Evolutionary conservation across 805 yeast genomes (phyloP).

Genomic region (Wickerhamiella slavikovae): DNA sequence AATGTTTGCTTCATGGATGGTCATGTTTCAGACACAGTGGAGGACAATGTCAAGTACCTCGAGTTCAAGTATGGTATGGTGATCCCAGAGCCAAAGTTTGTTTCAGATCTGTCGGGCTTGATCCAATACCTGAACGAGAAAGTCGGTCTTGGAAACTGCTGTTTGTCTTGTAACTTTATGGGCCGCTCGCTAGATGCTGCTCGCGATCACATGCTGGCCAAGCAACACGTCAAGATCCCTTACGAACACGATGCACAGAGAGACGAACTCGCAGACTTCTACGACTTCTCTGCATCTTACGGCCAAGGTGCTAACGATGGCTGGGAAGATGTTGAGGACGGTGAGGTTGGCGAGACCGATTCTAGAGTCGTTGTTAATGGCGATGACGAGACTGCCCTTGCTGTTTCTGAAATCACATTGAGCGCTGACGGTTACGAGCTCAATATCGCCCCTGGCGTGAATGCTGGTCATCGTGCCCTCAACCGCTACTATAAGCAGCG

Average conservation of each 20-base stretch:
- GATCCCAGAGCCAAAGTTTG: constrained; percentile 60
- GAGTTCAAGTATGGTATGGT: constrained; percentile 62
- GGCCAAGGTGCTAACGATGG: constrained; percentile 18
- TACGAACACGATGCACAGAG: constrained; percentile 67
- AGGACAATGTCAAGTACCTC: constrained; percentile 56
- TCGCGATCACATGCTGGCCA: constrained; percentile 69
- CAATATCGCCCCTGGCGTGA: constrained; percentile 55
- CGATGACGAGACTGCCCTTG: constrained; percentile 3
- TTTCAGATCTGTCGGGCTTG: constrained; percentile 50
- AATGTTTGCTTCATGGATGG: constrained; percentile 25
- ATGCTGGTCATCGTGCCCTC: constrained; percentile 65
- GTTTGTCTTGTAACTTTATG: constrained; percentile 63
- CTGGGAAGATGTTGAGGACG: constrained; percentile 21
- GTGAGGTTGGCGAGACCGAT: constrained; percentile 17
- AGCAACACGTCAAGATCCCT: constrained; percentile 77
- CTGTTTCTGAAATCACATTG: constrained; percentile 18
- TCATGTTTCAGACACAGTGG: constrained; percentile 28
- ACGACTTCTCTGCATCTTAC: constrained; percentile 60
- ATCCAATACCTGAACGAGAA: constrained; percentile 59
- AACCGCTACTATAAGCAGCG: constrained; percentile 54
- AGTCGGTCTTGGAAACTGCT: constrained; percentile 64
- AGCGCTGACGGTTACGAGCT: constrained; percentile 47
- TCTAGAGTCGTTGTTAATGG: constrained; percentile 11
- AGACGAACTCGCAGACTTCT: constrained; percentile 55
- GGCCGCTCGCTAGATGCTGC: constrained; percentile 75